Evolutionary conservation across 345 rosid genomes (phyloP), one percentile per base, ranked within the genome.

Genomic region (Punica granatum): DNA sequence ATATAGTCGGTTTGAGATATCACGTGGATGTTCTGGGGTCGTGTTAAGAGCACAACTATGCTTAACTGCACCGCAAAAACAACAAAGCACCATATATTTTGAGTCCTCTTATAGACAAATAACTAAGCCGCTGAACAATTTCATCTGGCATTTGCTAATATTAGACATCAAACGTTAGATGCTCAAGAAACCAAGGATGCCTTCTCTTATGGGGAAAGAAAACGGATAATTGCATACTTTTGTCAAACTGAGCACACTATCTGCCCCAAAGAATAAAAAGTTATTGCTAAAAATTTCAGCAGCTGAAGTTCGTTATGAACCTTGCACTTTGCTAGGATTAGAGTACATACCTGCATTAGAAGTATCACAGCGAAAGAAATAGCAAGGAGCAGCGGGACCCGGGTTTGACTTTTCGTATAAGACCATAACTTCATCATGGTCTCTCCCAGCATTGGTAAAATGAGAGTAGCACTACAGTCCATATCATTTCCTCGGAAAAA

Each of bases 311-410:
- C 58, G 7, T 8, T 51, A 51, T 19, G 4, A 46, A 46, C 19
- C 53, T 46, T 46, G 15, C 23, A 37, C 42, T 37, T 37, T 19
- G 18, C 19, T 5, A 0, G 23, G 23, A 46, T 19, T 46, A 46
- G n/a, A 44, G 51, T 1, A 12, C 70, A n/a, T 82, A 94, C 96
- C 96, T 94, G 98, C 96, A 94, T 86, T 77, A 86, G 86, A 79
- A 89, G 68, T 72, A 91, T 84, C 78, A 89, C 88, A 2, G 73
- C 79, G 75, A 91, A 89, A 14, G 88, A 91, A 63, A 85, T 69
- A 34, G 73, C 80, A 65, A 88, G 71, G 63, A 88, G 79, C 48
- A 80, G 83, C 54, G 86, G 78, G 76, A 83, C 68, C 66, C 77
- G 80, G 72, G 87, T 81, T 66, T 82, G 93, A 44, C 80, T 80